Evolutionary conservation across 2,329 filamentous ascomycete species (phyloP).

Genomic region (Clathrospora elynae): DNA sequence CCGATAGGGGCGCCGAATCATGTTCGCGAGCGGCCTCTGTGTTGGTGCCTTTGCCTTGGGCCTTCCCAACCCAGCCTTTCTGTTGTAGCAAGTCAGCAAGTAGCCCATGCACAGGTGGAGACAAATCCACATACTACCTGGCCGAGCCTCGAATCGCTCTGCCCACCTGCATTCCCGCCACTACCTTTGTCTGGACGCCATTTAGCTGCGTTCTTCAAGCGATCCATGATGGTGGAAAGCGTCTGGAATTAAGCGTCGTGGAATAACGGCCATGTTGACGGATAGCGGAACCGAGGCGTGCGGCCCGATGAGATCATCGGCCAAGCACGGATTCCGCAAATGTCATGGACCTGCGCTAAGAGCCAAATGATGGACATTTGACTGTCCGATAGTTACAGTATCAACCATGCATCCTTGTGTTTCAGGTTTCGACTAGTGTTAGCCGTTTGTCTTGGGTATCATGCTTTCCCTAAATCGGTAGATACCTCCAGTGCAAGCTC

Average conservation of each 20-base stretch:
- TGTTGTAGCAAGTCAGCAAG: conserved; percentile 35
- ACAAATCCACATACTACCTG: conserved; percentile 58
- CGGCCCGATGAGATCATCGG: conserved; percentile 32
- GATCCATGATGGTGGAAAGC: conserved; percentile 33
- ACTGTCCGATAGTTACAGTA: neutral
- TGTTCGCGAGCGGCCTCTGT: conserved; percentile 52
- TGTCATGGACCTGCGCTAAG: too few relatives aligned
- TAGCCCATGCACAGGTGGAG: conserved; percentile 4
- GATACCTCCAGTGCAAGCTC: conserved; percentile 2
- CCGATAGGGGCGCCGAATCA: conserved; percentile 66
- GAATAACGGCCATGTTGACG: conserved; percentile 5
- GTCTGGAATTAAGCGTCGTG: conserved; percentile 18
- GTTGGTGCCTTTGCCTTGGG: conserved; percentile 52
- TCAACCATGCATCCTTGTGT: neutral
- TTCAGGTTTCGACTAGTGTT: conserved; percentile 4
- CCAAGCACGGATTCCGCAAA: conserved; percentile 18
- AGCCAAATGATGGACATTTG: neutral
- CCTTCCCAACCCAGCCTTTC: conserved; percentile 64
- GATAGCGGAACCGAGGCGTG: conserved; percentile 12
- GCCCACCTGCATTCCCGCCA: conserved; percentile 19
- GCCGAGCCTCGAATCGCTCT: conserved; percentile 58
- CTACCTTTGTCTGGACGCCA: conserved; percentile 52
- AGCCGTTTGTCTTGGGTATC: conserved; percentile 4
- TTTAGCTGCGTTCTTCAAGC: conserved; percentile 51
- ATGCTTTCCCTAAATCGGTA: conserved; percentile 2